phyloP scores from a whole-genome alignment of 1,284 basidiomycete species.

The Malassezia caprae region DNA sequence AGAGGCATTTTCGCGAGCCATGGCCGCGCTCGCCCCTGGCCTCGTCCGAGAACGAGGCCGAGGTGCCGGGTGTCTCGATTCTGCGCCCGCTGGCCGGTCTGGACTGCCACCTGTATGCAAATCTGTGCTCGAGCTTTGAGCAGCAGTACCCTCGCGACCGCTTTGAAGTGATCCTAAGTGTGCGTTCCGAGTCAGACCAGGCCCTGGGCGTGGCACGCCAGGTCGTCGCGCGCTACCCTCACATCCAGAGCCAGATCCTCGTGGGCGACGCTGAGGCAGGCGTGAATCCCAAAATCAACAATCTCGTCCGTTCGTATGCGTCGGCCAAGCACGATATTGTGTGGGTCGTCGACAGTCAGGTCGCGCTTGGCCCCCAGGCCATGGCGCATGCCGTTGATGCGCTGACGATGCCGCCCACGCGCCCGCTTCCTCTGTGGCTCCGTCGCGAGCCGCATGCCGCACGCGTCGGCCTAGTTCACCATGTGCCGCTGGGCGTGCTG shows the following conservation, averaged over 20 bases:
- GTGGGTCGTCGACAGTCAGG: slow-evolving; percentile 93
- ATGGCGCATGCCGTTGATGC: slow-evolving; percentile 75
- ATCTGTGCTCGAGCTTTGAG: slow-evolving; percentile 40
- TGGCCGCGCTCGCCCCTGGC: slow-evolving; percentile 20
- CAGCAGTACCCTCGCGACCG: slow-evolving; percentile 36
- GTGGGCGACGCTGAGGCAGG: slow-evolving; percentile 55
- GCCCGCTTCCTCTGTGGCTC: slow-evolving; percentile 28
- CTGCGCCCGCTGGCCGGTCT: slow-evolving; percentile 42
- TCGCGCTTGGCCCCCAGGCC: slow-evolving; percentile 67
- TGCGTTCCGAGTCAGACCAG: slow-evolving; percentile 33
- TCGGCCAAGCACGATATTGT: slow-evolving; percentile 75
- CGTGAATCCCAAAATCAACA: slow-evolving; percentile 96
- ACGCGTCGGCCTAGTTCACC: slow-evolving; percentile 76
- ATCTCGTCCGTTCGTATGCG: slow-evolving; percentile 71
- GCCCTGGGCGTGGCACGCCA: slow-evolving; percentile 33
- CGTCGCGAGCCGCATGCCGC: slow-evolving; percentile 21
- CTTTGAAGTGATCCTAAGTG: slow-evolving; percentile 41
- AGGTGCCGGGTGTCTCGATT: slow-evolving; percentile 34
- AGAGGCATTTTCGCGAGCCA: slow-evolving; percentile 11
- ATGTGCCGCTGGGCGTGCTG: slow-evolving; percentile 78
- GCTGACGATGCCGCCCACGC: slow-evolving; percentile 49
- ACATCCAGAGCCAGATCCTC: slow-evolving; percentile 29
- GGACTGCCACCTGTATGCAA: slow-evolving; percentile 40
- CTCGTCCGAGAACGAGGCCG: slow-evolving; percentile 53
- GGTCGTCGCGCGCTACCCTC: slow-evolving; percentile 32